A percentile compares a stretch with the other conserved stretches of the same genome.
phyloP scores from a whole-genome alignment of 352 stramenopile species.

The Pythium dissotocum region DNA sequence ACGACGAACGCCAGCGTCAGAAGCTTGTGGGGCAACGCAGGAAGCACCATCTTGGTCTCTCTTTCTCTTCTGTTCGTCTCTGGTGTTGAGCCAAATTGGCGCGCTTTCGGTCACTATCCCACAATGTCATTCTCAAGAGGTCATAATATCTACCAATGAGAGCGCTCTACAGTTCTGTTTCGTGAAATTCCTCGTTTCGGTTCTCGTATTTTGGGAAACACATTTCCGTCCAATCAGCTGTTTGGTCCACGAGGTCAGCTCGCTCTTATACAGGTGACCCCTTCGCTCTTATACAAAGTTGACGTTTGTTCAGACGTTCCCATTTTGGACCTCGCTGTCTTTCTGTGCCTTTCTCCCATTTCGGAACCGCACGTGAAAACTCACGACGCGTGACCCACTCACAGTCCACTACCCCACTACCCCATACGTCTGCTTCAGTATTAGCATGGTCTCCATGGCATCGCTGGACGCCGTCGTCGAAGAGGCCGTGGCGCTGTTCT shows the following conservation, averaged over 20 bases:
- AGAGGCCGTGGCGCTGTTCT: constrained; percentile 63
- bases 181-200: neutral
- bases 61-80: neutral
- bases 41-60: constrained; percentile 23
- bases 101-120: neutral
- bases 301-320: constrained; percentile 12
- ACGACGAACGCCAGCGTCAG: constrained; percentile 32
- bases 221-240: neutral
- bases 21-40: constrained; percentile 27
- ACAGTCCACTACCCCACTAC: neutral
- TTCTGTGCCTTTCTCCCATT: neutral
- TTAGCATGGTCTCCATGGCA: constrained; percentile 18
- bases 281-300: constrained; percentile 21
- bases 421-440: neutral
- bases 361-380: neutral
- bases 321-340: neutral
- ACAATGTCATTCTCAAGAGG: neutral
- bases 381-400: neutral
- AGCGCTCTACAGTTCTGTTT: neutral
- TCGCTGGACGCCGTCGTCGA: constrained; percentile 41
- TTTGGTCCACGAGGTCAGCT: neutral
- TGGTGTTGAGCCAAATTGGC: neutral
- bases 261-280: constrained; percentile 15
- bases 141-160: neutral
- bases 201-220: neutral